These are phyloP conservation scores for Metschnikowia borealis DNA, from an alignment of 805 yeast species.

Conservation along the genomic window DNA sequence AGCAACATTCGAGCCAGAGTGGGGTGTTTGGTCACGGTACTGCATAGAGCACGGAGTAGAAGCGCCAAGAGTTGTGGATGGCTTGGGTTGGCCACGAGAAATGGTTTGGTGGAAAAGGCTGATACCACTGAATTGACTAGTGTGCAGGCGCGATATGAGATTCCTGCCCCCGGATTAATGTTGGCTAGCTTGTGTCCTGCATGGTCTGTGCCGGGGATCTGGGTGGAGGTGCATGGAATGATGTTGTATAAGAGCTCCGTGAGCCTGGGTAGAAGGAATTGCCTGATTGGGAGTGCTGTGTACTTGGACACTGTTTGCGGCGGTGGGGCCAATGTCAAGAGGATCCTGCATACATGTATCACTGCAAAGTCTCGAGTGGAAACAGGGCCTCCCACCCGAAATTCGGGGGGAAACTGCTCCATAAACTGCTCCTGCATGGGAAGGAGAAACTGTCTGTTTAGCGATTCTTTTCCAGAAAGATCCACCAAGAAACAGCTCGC, in stretches of 20 bases:
- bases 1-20: slow-evolving; percentile 51
- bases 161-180: slow-evolving; percentile 36
- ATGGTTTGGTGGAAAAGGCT: slow-evolving; percentile 33
- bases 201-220: slow-evolving; percentile 15
- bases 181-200: slow-evolving; percentile 25
- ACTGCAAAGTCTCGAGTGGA: slow-evolving; percentile 65
- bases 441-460: slow-evolving; percentile 39
- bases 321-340: slow-evolving; percentile 20
- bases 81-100: slow-evolving; percentile 35
- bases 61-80: slow-evolving; percentile 58
- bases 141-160: slow-evolving; percentile 50
- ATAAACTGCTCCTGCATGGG: slow-evolving; percentile 44
- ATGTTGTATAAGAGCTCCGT: slow-evolving; percentile 62
- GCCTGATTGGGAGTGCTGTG: slow-evolving; percentile 19
- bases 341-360: slow-evolving; percentile 42
- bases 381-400: slow-evolving; percentile 41
- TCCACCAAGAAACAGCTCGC: slow-evolving; percentile 51
- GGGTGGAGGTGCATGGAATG: slow-evolving; percentile 34
- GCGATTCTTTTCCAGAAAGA: slow-evolving; percentile 39
- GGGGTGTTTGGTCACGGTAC: slow-evolving; percentile 48
- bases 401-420: slow-evolving; percentile 50
- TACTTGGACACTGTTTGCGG: slow-evolving; percentile 9
- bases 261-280: slow-evolving; percentile 39
- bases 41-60: slow-evolving; percentile 52
- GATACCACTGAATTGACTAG: slow-evolving; percentile 42